Conservation (phyloP, 1,284 basidiomycete genomes). For the Pisolithus thermaeus region DNA sequence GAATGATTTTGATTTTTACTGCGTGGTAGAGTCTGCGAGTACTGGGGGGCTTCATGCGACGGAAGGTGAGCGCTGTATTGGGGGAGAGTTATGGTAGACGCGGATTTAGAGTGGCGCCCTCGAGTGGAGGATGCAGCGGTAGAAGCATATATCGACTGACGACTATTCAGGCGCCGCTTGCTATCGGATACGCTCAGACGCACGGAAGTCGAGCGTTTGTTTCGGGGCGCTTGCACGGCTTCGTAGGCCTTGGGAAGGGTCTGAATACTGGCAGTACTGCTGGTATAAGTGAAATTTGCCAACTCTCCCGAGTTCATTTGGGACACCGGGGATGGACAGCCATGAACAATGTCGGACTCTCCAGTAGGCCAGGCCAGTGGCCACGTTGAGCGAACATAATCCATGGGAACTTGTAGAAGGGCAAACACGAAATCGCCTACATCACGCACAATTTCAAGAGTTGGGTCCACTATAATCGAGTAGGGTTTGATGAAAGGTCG, state of each 20-base stretch:
- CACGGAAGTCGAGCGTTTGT: slow-evolving; percentile 6
- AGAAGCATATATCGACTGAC: slow-evolving; percentile 2
- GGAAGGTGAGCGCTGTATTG: slow-evolving; percentile 20
- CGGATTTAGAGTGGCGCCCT: slow-evolving; percentile 10
- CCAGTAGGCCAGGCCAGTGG: slow-evolving; percentile 13
- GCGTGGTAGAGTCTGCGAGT: slow-evolving; percentile 19
- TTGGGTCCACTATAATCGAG: slow-evolving; percentile 50
- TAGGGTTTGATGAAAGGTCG: slow-evolving; percentile 70
- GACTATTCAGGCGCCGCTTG: slow-evolving; percentile 4
- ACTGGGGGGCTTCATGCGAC: slow-evolving; percentile 19
- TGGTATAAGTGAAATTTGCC: slow-evolving; percentile 2
- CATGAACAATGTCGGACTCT: slow-evolving; percentile 11
- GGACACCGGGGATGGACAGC: slow-evolving; percentile 7
- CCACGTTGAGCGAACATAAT: slow-evolving; percentile 41
- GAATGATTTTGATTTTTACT: slow-evolving; percentile 34
- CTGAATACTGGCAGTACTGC: slow-evolving; percentile 11
- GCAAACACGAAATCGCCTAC: slow-evolving; percentile 62
- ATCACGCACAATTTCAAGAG: slow-evolving; percentile 51
- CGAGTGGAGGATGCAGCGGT: slow-evolving; percentile 2
- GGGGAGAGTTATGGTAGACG: slow-evolving; percentile 21
- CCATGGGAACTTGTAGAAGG: slow-evolving; percentile 48
- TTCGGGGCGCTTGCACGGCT: slow-evolving; percentile 5
- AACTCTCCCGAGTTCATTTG: slow-evolving; percentile 4
- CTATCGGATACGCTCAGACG: slow-evolving; percentile 18
- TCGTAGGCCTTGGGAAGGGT: slow-evolving; percentile 4